Conservation (phyloP, 371 early-diverging fungal genomes). For the Scutellospora calospora region DNA sequence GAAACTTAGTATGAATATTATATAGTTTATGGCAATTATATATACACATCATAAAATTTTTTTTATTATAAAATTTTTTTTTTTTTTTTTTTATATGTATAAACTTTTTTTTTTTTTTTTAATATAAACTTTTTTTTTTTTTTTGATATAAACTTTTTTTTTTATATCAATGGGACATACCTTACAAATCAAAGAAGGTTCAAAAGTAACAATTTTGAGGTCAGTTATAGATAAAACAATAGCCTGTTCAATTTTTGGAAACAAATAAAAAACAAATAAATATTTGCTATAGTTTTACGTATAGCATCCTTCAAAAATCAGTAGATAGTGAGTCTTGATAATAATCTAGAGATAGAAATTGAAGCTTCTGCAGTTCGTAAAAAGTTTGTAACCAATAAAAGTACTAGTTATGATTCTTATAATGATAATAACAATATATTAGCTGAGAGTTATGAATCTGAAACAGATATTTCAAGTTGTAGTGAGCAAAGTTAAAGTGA, state of each 20-base stretch:
- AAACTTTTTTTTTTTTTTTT: no score
- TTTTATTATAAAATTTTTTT: no score
- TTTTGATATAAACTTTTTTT: no score
- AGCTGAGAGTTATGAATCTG: not conserved
- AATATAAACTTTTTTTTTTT: no score
- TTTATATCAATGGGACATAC: not conserved
- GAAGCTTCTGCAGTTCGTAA: not conserved
- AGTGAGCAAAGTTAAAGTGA: conserved; percentile 3
- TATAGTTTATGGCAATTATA: no score
- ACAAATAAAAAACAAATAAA: not conserved
- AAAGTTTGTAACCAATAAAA: not conserved
- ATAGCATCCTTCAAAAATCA: not conserved
- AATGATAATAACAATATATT: not conserved
- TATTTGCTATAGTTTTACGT: not conserved
- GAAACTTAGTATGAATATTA: no score
- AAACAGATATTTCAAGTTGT: not conserved
- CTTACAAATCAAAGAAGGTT: not conserved
- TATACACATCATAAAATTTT: no score
- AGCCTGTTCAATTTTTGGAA: not conserved
- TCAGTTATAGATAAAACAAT: not conserved
- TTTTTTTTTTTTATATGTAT: no score
- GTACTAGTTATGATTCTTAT: not conserved
- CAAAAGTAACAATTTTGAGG: not conserved
- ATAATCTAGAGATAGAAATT: not conserved
- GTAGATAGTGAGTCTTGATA: not conserved